These are phyloP conservation scores for Fusarium siculi DNA, from an alignment of 2,329 filamentous ascomycete species.

Conservation along the genomic window DNA sequence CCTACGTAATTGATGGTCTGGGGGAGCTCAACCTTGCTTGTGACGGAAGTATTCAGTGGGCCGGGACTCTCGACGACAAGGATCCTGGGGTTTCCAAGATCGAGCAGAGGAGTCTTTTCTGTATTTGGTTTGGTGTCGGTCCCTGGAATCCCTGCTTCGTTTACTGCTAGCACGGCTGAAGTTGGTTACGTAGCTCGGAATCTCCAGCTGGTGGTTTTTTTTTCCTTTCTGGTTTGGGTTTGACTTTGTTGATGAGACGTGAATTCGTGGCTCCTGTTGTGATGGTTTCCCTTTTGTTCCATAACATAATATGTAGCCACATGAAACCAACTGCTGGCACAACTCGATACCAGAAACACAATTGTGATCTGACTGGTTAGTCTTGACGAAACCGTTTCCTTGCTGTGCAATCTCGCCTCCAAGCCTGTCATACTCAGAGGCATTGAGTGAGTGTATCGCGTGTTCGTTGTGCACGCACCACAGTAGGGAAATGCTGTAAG, in stretches of 20 bases:
- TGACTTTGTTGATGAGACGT: background rate
- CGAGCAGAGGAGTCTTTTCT: slow-evolving; percentile 23
- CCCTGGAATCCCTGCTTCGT: slow-evolving; percentile 28
- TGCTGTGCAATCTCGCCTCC: slow-evolving; percentile 18
- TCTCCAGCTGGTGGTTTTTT: slow-evolving; percentile 1
- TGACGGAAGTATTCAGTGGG: slow-evolving; percentile 17
- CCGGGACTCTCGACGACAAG: slow-evolving; percentile 18
- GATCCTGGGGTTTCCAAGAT: slow-evolving; percentile 28
- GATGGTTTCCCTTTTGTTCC: slow-evolving; percentile 15
- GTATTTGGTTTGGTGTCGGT: slow-evolving; percentile 16
- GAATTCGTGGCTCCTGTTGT: slow-evolving; percentile 12
- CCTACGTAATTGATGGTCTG: slow-evolving; percentile 42
- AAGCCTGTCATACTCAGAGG: background rate
- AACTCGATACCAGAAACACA: background rate
- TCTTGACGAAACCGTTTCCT: background rate
- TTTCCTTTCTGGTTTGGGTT: background rate
- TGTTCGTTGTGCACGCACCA: background rate
- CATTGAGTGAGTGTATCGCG: background rate
- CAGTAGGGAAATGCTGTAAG: background rate
- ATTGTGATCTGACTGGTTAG: slow-evolving; percentile 3
- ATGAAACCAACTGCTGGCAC: slow-evolving; percentile 21
- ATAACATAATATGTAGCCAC: slow-evolving; percentile 1
- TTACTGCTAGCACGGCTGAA: slow-evolving; percentile 16
- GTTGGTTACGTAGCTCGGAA: slow-evolving; percentile 20
- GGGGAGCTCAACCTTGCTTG: slow-evolving; percentile 31